A percentile compares a stretch with the other conserved stretches of the same genome.
Evolutionary conservation across 192 early-diverging fungal genomes (phyloP).

Genomic region (Linnemannia hyalina): DNA sequence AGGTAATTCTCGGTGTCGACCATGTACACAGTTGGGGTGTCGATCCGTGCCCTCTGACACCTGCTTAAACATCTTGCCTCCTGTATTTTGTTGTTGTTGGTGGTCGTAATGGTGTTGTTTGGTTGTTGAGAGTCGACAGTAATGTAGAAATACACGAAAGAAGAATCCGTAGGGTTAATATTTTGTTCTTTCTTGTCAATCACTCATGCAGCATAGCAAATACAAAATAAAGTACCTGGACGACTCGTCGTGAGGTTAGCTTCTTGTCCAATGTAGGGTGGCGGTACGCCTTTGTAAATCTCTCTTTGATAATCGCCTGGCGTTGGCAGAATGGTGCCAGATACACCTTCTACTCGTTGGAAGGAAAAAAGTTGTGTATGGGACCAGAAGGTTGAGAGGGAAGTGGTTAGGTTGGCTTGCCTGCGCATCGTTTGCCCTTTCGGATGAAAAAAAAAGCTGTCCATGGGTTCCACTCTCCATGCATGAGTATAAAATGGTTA

Average conservation of each 20-base stretch:
- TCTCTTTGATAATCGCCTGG: constrained; percentile 87
- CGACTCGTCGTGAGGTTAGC: constrained; percentile 79
- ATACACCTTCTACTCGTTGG: constrained; percentile 77
- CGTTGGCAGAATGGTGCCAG: constrained; percentile 71
- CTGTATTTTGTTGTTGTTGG: background rate
- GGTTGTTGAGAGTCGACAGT: background rate
- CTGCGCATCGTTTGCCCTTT: background rate
- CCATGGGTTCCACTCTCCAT: background rate
- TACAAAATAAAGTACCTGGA: constrained; percentile 60
- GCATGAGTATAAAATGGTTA: background rate
- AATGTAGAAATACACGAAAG: too few species aligned
- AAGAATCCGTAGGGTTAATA: background rate
- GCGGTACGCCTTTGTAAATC: constrained; percentile 93
- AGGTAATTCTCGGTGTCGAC: constrained; percentile 77
- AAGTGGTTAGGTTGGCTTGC: background rate
- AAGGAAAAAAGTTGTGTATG: background rate
- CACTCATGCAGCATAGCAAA: background rate
- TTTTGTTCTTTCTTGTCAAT: background rate
- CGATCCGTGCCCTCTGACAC: constrained; percentile 79
- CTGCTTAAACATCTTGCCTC: constrained; percentile 88
- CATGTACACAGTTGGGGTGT: constrained; percentile 86
- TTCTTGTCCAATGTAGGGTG: constrained; percentile 92
- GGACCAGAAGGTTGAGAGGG: background rate
- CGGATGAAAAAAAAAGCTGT: background rate
- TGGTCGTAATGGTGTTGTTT: background rate